phyloP scores from a whole-genome alignment of 2,329 filamentous ascomycete species.

The Aspergillus terreus region DNA sequence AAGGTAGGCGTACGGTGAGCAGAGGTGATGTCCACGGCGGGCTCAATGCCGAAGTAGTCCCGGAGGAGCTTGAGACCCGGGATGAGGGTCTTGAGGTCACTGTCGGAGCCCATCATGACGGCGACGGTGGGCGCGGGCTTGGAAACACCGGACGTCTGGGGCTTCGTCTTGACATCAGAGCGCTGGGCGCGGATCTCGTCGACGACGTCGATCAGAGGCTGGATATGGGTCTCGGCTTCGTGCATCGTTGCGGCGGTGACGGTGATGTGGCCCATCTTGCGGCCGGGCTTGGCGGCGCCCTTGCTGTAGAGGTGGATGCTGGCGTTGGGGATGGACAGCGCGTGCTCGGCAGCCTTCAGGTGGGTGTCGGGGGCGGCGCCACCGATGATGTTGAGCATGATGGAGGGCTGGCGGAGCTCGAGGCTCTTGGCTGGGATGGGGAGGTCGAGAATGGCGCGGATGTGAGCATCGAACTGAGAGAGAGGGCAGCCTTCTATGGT shows the following conservation, averaged over 20 bases:
- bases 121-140: constrained; percentile 38
- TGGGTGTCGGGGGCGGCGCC: constrained; percentile 59
- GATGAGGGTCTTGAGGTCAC: constrained; percentile 43
- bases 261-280: constrained; percentile 95
- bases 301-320: constrained; percentile 90
- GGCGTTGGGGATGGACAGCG: constrained; percentile 56
- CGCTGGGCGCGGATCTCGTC: constrained; percentile 71
- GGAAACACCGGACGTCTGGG: constrained; percentile 26
- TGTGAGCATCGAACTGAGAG: constrained; percentile 89
- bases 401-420: constrained; percentile 44
- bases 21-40: constrained; percentile 45
- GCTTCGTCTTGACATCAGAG: constrained; percentile 31
- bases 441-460: constrained; percentile 73
- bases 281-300: constrained; percentile 72
- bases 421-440: constrained; percentile 55
- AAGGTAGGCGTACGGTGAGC: constrained; percentile 66
- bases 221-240: constrained; percentile 64
- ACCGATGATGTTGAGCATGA: constrained; percentile 56
- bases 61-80: constrained; percentile 43
- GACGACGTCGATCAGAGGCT: constrained; percentile 68
- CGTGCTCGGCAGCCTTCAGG: constrained; percentile 55
- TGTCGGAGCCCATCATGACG: constrained; percentile 49
- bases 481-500: constrained; percentile 88
- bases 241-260: constrained; percentile 66
- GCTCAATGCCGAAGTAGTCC: constrained; percentile 42